These are phyloP conservation scores for Scleroderma bovista DNA, from an alignment of 768 basidiomycete species.

Conservation along the genomic window DNA sequence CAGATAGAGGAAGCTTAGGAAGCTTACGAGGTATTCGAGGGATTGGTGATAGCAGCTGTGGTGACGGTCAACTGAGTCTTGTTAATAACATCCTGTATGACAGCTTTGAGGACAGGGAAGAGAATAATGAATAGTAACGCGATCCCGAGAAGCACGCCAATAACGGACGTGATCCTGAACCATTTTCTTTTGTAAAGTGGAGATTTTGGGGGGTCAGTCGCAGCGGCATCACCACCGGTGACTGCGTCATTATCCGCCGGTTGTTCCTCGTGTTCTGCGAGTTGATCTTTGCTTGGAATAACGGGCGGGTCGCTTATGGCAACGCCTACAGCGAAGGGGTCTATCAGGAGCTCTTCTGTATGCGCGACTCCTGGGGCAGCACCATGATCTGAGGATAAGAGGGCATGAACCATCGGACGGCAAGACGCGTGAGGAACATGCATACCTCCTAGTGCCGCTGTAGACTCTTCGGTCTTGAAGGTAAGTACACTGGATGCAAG, in stretches of 20 bases:
- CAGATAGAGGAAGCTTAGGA: too few species aligned
- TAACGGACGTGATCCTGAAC: slow-evolving; percentile 56
- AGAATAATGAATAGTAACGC: slow-evolving; percentile 61
- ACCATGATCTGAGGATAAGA: slow-evolving; percentile 2
- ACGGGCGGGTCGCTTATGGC: slow-evolving; percentile 4
- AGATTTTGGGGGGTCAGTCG: slow-evolving; percentile 8
- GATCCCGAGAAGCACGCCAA: slow-evolving; percentile 49
- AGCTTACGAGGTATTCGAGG: slow-evolving; percentile 54
- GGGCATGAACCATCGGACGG: not conserved
- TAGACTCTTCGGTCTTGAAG: slow-evolving; percentile 7
- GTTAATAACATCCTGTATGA: slow-evolving; percentile 61
- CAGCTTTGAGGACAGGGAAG: slow-evolving; percentile 63
- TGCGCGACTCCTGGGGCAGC: not conserved
- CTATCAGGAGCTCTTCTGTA: slow-evolving; percentile 5
- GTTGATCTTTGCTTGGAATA: not conserved
- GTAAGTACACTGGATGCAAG: slow-evolving; percentile 11
- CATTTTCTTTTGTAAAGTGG: slow-evolving; percentile 59
- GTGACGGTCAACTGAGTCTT: slow-evolving; percentile 49
- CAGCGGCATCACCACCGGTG: not conserved
- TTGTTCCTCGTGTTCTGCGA: not conserved
- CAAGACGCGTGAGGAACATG: slow-evolving; percentile 4
- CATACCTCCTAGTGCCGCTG: slow-evolving; percentile 18
- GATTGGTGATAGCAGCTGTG: slow-evolving; percentile 43
- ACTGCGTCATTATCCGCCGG: not conserved
- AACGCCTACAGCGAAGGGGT: slow-evolving; percentile 6